A percentile compares a stretch with the other conserved stretches of the same genome.
These are phyloP conservation scores for Corylus avellana DNA, from an alignment of 306 rosid genomes.

Conservation along the genomic window DNA sequence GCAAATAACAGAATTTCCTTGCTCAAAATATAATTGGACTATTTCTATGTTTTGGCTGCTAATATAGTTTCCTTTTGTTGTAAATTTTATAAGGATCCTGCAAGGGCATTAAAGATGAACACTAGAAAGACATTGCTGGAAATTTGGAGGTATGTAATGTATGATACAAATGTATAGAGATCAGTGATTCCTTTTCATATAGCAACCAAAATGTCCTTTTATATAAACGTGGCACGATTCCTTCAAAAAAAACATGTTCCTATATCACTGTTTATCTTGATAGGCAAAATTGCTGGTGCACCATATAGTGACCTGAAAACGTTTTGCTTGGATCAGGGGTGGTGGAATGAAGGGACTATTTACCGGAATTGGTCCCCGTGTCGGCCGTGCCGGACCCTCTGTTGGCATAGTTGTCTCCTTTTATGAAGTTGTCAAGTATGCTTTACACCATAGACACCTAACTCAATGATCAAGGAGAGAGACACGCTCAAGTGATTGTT, in stretches of 20 bases:
- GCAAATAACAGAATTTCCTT: not conserved
- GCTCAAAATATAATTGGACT: not conserved
- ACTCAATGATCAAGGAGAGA: conserved; percentile 33
- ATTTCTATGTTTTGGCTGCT: not conserved
- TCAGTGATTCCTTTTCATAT: conserved; percentile 7
- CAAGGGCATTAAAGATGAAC: conserved; percentile 74
- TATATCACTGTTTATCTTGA: not conserved
- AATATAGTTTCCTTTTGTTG: conserved; percentile 18
- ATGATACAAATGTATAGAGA: not conserved
- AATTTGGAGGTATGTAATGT: conserved; percentile 69
- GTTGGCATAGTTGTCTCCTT: conserved; percentile 91
- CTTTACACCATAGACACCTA: conserved; percentile 43
- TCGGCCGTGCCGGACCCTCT: conserved; percentile 88
- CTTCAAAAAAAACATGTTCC: not conserved
- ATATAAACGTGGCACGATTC: not conserved
- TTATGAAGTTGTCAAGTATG: conserved; percentile 84
- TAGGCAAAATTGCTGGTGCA: not conserved
- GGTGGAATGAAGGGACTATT: conserved; percentile 82
- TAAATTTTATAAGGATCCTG: conserved; percentile 59
- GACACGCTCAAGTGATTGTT: conserved; percentile 11
- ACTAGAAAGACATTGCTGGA: conserved; percentile 77
- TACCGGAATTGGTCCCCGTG: conserved; percentile 81
- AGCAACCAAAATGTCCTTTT: not conserved
- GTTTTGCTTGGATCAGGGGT: conserved; percentile 60
- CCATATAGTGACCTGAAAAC: conserved; percentile 6